Evolutionary conservation across 371 early-diverging fungal species (phyloP).

Genomic region (Mucor mucedo): DNA sequence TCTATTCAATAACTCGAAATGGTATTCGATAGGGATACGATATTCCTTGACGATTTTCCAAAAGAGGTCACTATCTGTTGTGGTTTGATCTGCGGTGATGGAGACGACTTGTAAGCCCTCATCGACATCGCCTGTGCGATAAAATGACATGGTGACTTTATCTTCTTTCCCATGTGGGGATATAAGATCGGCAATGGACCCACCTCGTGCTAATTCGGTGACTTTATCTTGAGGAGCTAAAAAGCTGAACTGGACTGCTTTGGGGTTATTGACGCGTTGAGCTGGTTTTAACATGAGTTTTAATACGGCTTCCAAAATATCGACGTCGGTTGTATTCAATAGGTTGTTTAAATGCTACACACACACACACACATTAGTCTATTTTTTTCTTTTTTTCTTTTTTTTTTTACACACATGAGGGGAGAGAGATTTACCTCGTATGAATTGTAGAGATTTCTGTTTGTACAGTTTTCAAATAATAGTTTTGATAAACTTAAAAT

Average conservation of each 20-base stretch:
- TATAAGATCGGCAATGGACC: conserved; percentile 11
- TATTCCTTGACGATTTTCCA: conserved; percentile 53
- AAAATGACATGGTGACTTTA: conserved; percentile 22
- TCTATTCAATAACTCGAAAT: conserved; percentile 77
- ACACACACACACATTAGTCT: too few relatives aligned
- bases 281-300: conserved; percentile 78
- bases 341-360: conserved; percentile 48
- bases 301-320: conserved; percentile 74
- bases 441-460: conserved; percentile 90
- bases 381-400: too few relatives aligned
- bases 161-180: not conserved
- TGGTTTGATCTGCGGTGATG: not conserved
- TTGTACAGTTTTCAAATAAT: conserved; percentile 92
- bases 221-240: conserved; percentile 48
- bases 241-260: conserved; percentile 69
- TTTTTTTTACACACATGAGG: too few relatives aligned
- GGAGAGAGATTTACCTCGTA: conserved; percentile 72
- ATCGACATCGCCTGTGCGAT: conserved; percentile 15
- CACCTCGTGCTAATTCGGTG: conserved; percentile 27
- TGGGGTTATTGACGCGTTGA: conserved; percentile 77
- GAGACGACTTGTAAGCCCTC: conserved; percentile 21
- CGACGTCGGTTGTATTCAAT: conserved; percentile 75
- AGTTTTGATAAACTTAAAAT: conserved; percentile 76
- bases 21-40: conserved; percentile 76
- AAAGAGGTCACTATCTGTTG: conserved; percentile 26